Conservation (phyloP, 2,329 filamentous ascomycete species). For the Epichloe brachyelytri region DNA sequence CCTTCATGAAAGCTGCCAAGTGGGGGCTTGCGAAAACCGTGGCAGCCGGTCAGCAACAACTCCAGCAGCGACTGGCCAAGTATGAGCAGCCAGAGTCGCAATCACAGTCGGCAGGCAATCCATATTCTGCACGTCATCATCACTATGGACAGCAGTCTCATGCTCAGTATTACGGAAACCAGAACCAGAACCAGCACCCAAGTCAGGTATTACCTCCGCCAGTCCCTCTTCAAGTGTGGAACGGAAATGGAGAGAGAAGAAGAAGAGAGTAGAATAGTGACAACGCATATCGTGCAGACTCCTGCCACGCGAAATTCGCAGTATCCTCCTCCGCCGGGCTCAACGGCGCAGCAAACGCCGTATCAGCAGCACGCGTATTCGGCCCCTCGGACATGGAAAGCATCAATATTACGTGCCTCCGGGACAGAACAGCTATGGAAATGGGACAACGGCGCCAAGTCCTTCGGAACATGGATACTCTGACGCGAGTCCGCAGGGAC, state of each 20-base stretch:
- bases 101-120: background rate
- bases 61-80: slow-evolving; percentile 8
- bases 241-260: background rate
- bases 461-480: background rate
- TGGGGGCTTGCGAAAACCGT: slow-evolving; percentile 8
- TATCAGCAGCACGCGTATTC: background rate
- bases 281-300: background rate
- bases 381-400: background rate
- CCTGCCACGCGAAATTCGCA: background rate
- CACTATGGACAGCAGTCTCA: slow-evolving; percentile 1
- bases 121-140: background rate
- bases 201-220: background rate
- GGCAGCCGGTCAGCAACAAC: slow-evolving; percentile 8
- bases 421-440: background rate
- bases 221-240: background rate
- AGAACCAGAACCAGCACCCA: background rate
- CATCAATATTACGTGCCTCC: background rate
- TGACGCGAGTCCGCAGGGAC: background rate
- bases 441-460: background rate
- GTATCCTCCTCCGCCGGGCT: background rate
- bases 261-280: background rate
- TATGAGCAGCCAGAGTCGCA: slow-evolving; percentile 2
- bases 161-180: background rate
- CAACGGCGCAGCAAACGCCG: background rate
- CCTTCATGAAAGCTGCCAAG: slow-evolving; percentile 8